These are phyloP conservation scores for Botrytis porri DNA, from an alignment of 2,329 filamentous ascomycete species.

Conservation along the genomic window DNA sequence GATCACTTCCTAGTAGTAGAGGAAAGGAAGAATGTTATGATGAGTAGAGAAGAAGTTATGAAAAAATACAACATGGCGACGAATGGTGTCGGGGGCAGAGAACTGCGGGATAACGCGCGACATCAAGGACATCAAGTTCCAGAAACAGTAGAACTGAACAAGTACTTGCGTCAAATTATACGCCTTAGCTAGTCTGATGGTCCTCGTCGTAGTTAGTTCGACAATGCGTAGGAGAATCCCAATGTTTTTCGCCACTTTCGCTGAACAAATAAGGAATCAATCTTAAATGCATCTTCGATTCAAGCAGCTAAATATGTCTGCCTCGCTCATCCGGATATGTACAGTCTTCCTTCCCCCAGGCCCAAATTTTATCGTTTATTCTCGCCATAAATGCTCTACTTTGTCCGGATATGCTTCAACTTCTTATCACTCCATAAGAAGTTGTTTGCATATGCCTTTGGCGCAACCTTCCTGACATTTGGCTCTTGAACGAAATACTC, in stretches of 20 bases:
- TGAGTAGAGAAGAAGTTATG: background rate
- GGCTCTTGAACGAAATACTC: constrained; percentile 99
- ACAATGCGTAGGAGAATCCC: background rate
- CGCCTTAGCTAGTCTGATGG: background rate
- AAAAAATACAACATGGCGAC: background rate
- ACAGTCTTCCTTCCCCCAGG: background rate
- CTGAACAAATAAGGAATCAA: background rate
- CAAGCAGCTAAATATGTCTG: constrained; percentile 11
- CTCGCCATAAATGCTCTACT: constrained; percentile 48
- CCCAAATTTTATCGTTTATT: background rate
- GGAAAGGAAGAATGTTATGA: background rate
- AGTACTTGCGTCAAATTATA: background rate
- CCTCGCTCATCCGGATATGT: constrained; percentile 17
- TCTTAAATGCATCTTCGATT: constrained; percentile 6
- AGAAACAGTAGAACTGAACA: background rate
- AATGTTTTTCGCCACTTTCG: background rate
- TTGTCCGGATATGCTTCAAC: constrained; percentile 82
- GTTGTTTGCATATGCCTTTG: constrained; percentile 97
- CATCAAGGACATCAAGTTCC: background rate
- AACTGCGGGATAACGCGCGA: background rate
- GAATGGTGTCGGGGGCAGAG: background rate
- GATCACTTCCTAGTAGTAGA: background rate
- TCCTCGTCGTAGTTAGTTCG: background rate
- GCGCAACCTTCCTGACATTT: constrained; percentile 77
- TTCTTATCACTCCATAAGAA: constrained; percentile 83